Evolutionary conservation across 352 stramenopile species (phyloP), one percentile per base, ranked within the genome.

Genomic region (Phytopythium ostracodes): DNA sequence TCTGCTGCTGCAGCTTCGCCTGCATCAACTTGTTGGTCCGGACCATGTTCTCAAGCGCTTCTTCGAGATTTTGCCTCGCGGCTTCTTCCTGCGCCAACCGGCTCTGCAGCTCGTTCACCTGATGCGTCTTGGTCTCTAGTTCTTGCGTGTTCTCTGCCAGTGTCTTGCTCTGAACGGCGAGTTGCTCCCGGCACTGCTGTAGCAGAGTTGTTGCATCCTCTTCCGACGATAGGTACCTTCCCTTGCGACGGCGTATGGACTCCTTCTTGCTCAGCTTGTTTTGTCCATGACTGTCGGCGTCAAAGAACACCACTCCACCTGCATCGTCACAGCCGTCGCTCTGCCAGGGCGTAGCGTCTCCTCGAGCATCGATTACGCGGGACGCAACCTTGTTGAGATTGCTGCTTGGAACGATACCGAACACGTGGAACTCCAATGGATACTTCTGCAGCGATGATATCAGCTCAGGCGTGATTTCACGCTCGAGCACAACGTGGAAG

Each of bases 371-470:
- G 1, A 89, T 62, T 11, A 67, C 74, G 20, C 66, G 77, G 14
- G 81, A 87, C 7, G 77, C 76, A n/a, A 91, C 69, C 58, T 86
- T 87, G 67, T 87, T 91, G 18, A 91, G 49, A 46, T 89, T 89
- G 54, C 72, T 92, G 54, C 81, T 92, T 5, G 84, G 84, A 6
- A 91, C 84, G 56, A 90, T 92, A 4, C 84, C 81, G 46, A 74
- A 91, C 8, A 91, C 70, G 9, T 64, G 60, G 22, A 93, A 63
- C 55, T 88, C 78, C 17, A 93, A 51, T n/a, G 84, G 81, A 24
- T 66, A 72, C 18, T 49, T 75, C 44, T 68, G 50, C 25, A 91
- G 59, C 53, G 70, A 77, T 4, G 58, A 47, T 4, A 91, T 63
- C 31, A 93, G 53, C 15, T 82, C 80, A 1, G 66, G 33, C 2